phyloP scores from a whole-genome alignment of 2,329 filamentous ascomycete species.

The Diplodia intermedia region DNA sequence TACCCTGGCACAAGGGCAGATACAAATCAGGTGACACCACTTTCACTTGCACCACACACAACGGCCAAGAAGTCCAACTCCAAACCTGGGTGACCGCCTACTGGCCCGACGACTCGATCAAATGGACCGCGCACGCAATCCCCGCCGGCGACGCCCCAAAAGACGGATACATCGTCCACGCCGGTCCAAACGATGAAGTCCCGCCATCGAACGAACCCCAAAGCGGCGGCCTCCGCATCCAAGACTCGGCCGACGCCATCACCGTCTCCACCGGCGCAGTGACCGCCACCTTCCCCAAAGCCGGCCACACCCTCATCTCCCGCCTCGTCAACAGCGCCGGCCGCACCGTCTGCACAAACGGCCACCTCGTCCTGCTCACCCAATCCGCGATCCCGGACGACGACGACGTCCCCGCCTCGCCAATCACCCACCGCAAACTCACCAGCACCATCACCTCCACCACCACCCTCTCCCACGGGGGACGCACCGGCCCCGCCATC shows the following conservation, averaged over 20 bases:
- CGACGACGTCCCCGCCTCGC: slow-evolving; percentile 36
- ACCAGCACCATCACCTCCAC: slow-evolving; percentile 20
- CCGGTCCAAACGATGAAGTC: slow-evolving; percentile 35
- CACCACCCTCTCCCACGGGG: not conserved
- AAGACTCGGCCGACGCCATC: slow-evolving; percentile 38
- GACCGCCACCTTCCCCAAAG: slow-evolving; percentile 44
- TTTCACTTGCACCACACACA: slow-evolving; percentile 36
- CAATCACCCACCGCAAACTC: slow-evolving; percentile 4
- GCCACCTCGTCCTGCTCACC: slow-evolving; percentile 59
- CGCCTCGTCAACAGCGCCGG: slow-evolving; percentile 46
- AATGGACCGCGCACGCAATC: slow-evolving; percentile 67
- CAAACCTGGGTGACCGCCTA: slow-evolving; percentile 66
- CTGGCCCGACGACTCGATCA: slow-evolving; percentile 67
- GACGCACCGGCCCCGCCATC: slow-evolving; percentile 12
- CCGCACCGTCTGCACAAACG: slow-evolving; percentile 49
- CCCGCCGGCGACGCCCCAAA: slow-evolving; percentile 49
- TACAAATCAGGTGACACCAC: slow-evolving; percentile 47
- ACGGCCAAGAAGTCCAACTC: slow-evolving; percentile 41
- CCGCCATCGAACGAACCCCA: slow-evolving; percentile 33
- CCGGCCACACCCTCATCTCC: slow-evolving; percentile 43
- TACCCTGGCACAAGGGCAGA: slow-evolving; percentile 50
- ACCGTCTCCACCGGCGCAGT: slow-evolving; percentile 46
- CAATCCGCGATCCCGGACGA: slow-evolving; percentile 55
- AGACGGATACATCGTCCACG: slow-evolving; percentile 55
- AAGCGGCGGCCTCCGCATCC: slow-evolving; percentile 2